Conservation (phyloP, 257 asterid genomes). For the Linaria vulgaris region DNA sequence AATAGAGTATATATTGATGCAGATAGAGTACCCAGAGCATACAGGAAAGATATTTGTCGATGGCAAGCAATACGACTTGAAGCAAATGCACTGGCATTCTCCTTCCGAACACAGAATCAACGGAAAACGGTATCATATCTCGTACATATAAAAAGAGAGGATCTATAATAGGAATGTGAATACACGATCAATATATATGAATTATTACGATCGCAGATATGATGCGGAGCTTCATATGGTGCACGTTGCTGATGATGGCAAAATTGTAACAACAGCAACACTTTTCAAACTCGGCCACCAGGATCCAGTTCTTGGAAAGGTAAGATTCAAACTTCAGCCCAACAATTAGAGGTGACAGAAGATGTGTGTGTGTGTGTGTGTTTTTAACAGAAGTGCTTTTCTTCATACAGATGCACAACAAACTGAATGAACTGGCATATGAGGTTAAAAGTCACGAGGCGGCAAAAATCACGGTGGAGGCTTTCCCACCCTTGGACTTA, state of each 20-base stretch:
- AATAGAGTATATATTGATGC: constrained; percentile 21
- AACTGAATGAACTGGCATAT: constrained; percentile 39
- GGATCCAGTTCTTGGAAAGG: constrained; percentile 59
- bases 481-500: constrained; percentile 39
- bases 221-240: constrained; percentile 77
- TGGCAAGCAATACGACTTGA: constrained; percentile 45
- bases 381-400: background rate
- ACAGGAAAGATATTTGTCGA: constrained; percentile 50
- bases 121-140: constrained; percentile 35
- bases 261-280: constrained; percentile 41
- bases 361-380: too few relatives aligned
- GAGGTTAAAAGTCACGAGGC: constrained; percentile 26
- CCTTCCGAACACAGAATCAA: constrained; percentile 65
- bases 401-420: constrained; percentile 37
- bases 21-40: constrained; percentile 64
- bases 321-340: constrained; percentile 8
- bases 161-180: too few relatives aligned
- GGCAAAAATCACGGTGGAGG: constrained; percentile 31
- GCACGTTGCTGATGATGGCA: constrained; percentile 54
- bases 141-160: too few relatives aligned
- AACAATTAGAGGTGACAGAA: background rate
- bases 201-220: too few relatives aligned
- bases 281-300: constrained; percentile 51
- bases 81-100: constrained; percentile 81
- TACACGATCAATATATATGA: background rate